Evolutionary conservation across 202 grass and related monocot species (phyloP), one percentile per base, ranked within the genome.

Genomic region (Hordeum pubiflorum): DNA sequence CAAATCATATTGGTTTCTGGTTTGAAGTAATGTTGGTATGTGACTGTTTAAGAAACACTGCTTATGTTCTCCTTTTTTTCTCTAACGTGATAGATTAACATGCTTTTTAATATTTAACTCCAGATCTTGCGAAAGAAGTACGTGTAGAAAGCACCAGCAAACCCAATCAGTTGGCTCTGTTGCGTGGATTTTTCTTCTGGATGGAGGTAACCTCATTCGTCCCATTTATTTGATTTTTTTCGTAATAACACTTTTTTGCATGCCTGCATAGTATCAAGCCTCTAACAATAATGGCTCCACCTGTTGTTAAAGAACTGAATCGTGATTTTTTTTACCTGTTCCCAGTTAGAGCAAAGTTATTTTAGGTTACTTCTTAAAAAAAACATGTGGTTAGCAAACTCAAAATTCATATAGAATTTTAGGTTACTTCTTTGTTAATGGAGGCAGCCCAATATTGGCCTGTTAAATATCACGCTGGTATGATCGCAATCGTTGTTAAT

Each of bases 131-230:
- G 0, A 39, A 63, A 18, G 63, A 86, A 79, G 60, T 93, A 17
- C 14, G 14, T 48, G 13, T 48, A 23, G 20, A 81, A 70, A 58
- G 38, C 38, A 79, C 67, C 70, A 75, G 23, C 56, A 54, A 8
- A 54, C 50, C 50, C 50, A 54, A n/a, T 54, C 50, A 54, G 50
- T 6, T 89, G 76, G 80, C 76, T 88, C 82, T 95, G 26, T 88
- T 95, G 87, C 87, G 89, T 76, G 87, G 89, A 26, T 77, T 94
- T 77, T 88, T 88, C 76, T 95, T 95, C 71, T 90, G 87, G 89
- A 77, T 88, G 87, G 36, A 92, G 89, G 89, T 92, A 86, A 17
- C 32, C 54, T 50, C 50, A 54, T n/a, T 67, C 46, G 6, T 83
- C 20, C 23, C 67, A 54, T 63, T 58, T 79, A 5, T 24, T 39